A percentile compares a stretch with the other conserved stretches of the same genome.
Conservation (phyloP, 306 rosid genomes). For the Macrotyloma uniflorum region DNA sequence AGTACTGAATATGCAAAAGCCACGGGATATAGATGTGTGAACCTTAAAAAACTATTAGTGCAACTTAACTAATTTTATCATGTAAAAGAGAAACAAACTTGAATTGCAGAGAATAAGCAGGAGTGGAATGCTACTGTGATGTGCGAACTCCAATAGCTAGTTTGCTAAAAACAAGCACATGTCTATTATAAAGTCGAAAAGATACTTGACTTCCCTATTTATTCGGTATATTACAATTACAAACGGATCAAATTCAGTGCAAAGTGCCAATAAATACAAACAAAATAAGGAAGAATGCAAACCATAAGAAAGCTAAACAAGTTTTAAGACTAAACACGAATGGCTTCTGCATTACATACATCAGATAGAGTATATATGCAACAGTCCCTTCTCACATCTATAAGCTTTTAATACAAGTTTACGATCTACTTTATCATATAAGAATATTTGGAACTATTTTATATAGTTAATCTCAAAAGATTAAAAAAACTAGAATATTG, state of each 20-base stretch:
- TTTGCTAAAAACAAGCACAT: neutral
- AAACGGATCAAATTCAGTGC: neutral
- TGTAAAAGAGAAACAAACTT: neutral
- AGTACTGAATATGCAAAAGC: neutral
- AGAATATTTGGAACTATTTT: neutral
- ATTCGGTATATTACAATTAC: neutral
- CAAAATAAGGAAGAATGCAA: neutral
- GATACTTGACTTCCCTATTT: neutral
- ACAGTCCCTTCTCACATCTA: neutral
- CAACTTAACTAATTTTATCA: neutral
- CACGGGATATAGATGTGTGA: neutral
- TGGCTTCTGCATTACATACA: neutral
- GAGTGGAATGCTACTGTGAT: neutral
- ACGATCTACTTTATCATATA: neutral
- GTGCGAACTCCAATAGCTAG: neutral
- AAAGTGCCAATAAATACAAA: neutral
- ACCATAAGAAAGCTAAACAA: neutral
- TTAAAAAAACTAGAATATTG: neutral
- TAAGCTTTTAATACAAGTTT: neutral
- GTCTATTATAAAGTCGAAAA: neutral
- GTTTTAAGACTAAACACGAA: neutral
- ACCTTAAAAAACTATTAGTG: conserved; percentile 5
- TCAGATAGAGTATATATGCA: neutral
- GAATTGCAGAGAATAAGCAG: neutral
- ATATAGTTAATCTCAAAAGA: neutral